Evolutionary conservation across 495 filamentous ascomycete genomes (phyloP), one percentile per base, ranked within the genome.

Genomic region (Trichoderma parareesei): DNA sequence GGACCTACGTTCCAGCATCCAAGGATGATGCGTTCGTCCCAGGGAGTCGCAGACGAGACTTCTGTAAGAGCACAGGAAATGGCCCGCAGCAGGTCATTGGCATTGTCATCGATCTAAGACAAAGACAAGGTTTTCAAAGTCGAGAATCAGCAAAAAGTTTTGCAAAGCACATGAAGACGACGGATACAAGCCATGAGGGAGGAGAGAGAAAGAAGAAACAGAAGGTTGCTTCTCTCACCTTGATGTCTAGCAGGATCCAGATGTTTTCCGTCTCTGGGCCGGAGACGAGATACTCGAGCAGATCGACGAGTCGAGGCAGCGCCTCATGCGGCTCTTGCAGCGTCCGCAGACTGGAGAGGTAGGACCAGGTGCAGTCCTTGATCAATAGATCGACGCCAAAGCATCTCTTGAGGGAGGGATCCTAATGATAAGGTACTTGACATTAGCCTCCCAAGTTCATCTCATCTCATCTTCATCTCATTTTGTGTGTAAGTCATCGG

Each of bases 171-270:
- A 27, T 27, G 27, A 27, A 27, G 27, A 27, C 27, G 27, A 27
- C 27, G 27, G 27, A 27, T 27, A 27, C 27, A 2, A 27, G 27
- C 27, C 27, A 27, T 27, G 27, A 27, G 27, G 27, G 27, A 27
- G 27, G 27, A 27, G 27, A 27, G 27, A 27, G 2, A 27, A 27
- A 27, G 27, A 27, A 27, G 27, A 2, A 27, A 27, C 16, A 16
- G 4, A 20, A 5, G 57, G 0, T 27, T 9, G 8, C 16, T 38
- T 38, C 35, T 61, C 57, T 61, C 27, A 91, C 87, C 76, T 98
- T 98, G 70, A 98, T 90, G 72, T 98, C 93, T 0, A 98, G 79
- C 53, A 98, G 73, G 3, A 93, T 61, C 93, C 93, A 97, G 5
- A 92, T 76, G 48, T 87, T 70, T 68, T 89, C 85, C 10, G 78